Evolutionary conservation across 2,329 filamentous ascomycete genomes (phyloP).

Genomic region (Ramularia collo-cygni): DNA sequence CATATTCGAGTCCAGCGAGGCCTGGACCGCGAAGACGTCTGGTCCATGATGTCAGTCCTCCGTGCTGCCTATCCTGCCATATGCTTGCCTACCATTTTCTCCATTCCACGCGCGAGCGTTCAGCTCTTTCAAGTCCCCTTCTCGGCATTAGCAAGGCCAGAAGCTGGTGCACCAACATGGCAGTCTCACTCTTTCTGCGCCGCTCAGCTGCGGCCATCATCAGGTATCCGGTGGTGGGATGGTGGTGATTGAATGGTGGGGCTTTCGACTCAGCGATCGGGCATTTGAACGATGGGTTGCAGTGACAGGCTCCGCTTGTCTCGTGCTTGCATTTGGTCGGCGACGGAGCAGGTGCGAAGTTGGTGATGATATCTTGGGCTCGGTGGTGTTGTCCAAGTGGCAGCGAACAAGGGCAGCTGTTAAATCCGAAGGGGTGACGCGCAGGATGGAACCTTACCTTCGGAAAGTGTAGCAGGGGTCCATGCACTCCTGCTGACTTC

Average conservation of each 20-base stretch:
- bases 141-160: conserved; percentile 9
- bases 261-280: conserved; percentile 27
- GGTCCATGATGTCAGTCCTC: conserved; percentile 2
- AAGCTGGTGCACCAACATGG: neutral
- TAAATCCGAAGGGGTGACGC: too few relatives aligned
- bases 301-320: conserved; percentile 23
- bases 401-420: too few relatives aligned
- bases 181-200: conserved; percentile 41
- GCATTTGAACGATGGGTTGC: conserved; percentile 27
- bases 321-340: conserved; percentile 29
- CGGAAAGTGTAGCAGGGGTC: too few relatives aligned
- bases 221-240: conserved; percentile 17
- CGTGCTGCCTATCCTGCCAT: neutral
- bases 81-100: conserved; percentile 60
- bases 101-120: conserved; percentile 86
- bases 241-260: conserved; percentile 19
- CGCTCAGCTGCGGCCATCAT: conserved; percentile 41
- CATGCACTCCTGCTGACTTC: too few relatives aligned
- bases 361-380: too few relatives aligned
- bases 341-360: neutral
- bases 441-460: too few relatives aligned
- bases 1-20: conserved; percentile 83
- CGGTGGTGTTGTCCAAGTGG: too few relatives aligned
- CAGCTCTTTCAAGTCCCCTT: conserved; percentile 83
- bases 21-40: conserved; percentile 74